Percentiles rank a stretch among this genome's conserved stretches.
Conservation (phyloP, 805 yeast species). For the Suhomyces xylopsoci region DNA sequence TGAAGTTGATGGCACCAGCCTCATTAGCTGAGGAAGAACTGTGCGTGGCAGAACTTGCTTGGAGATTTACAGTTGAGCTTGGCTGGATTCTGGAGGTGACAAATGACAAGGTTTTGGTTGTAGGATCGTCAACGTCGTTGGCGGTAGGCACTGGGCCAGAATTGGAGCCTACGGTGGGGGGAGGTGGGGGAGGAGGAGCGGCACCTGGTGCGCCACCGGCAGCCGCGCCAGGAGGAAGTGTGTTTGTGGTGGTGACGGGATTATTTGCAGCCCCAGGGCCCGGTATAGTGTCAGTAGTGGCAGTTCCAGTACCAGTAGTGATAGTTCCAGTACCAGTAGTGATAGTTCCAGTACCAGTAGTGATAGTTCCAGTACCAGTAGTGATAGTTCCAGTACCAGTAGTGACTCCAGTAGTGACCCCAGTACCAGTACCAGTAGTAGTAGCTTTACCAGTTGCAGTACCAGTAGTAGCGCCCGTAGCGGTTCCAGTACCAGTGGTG, state of each 20-base stretch:
- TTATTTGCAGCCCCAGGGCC: slow-evolving; percentile 10
- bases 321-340: slow-evolving; percentile 12
- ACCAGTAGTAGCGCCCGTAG: slow-evolving; percentile 11
- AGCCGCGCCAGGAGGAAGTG: slow-evolving; percentile 9
- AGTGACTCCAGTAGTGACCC: slow-evolving; percentile 5
- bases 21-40: not conserved
- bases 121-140: slow-evolving; percentile 17
- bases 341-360: slow-evolving; percentile 10
- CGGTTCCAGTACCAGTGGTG: slow-evolving; percentile 13
- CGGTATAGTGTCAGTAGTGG: slow-evolving; percentile 12
- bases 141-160: slow-evolving; percentile 16
- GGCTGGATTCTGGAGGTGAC: slow-evolving; percentile 31
- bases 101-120: slow-evolving; percentile 22
- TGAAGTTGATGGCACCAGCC: not conserved
- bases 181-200: not conserved
- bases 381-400: slow-evolving; percentile 2
- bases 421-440: slow-evolving; percentile 12
- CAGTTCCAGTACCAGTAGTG: slow-evolving; percentile 10
- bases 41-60: not conserved
- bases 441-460: not conserved
- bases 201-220: slow-evolving; percentile 7
- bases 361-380: slow-evolving; percentile 7
- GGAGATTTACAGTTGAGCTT: slow-evolving; percentile 11
- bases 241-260: slow-evolving; percentile 13
- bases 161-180: slow-evolving; percentile 7